phyloP scores from a whole-genome alignment of 1,139 yeast genomes.

The Pichia sp. region DNA sequence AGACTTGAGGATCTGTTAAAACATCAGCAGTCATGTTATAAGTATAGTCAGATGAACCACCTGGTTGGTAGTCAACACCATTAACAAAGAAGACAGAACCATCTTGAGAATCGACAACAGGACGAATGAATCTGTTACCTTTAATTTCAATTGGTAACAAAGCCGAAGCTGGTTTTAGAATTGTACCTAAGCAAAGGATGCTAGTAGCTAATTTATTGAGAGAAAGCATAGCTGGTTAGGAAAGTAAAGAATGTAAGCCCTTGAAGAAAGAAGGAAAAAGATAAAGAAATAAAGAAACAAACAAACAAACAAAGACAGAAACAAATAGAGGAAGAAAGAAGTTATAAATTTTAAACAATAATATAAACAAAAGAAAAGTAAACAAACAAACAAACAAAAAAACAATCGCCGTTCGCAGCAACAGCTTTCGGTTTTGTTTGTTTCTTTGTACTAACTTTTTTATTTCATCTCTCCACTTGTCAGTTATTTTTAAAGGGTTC shows the following conservation, averaged over 20 bases:
- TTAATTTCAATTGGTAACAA: conserved; percentile 42
- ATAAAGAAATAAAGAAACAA: too few species aligned
- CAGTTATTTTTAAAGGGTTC: too few species aligned
- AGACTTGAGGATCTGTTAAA: conserved; percentile 60
- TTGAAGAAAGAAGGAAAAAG: too few species aligned
- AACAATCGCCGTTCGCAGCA: too few species aligned
- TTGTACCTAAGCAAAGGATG: conserved; percentile 3
- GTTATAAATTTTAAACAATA: too few species aligned
- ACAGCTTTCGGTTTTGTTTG: too few species aligned
- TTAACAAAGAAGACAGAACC: conserved; percentile 47
- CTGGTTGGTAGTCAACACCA: conserved; percentile 83
- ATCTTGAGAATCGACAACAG: conserved; percentile 34
- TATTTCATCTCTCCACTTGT: not conserved
- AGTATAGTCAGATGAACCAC: conserved; percentile 66
- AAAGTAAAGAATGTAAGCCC: too few species aligned
- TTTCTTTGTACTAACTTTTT: not conserved
- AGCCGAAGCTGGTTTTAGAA: conserved; percentile 18
- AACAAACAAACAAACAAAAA: too few species aligned
- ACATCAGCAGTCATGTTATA: conserved; percentile 52
- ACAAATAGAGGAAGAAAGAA: too few species aligned
- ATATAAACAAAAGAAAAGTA: too few species aligned
- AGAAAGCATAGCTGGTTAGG: conserved; percentile 11
- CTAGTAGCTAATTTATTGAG: conserved; percentile 3
- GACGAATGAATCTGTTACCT: conserved; percentile 44
- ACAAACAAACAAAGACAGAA: too few species aligned